Conservation (phyloP, 495 filamentous ascomycete genomes). For the Xylaria scruposa region DNA sequence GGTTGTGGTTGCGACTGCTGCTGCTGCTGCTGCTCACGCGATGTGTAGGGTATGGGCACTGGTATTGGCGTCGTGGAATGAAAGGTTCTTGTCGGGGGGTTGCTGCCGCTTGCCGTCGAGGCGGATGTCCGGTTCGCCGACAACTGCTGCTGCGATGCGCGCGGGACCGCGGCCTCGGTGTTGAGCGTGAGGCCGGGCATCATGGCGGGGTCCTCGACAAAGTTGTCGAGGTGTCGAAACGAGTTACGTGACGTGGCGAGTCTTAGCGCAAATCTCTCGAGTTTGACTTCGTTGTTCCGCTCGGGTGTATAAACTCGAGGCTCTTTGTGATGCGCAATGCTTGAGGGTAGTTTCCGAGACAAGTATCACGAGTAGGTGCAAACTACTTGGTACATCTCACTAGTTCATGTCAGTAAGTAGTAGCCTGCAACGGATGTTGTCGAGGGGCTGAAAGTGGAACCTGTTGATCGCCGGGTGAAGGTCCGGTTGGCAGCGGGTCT, state of each 20-base stretch:
- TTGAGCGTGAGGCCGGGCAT: slow-evolving; percentile 40
- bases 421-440: background rate
- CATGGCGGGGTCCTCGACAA: slow-evolving; percentile 20
- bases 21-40: slow-evolving; percentile 13
- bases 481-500: slow-evolving; percentile 17
- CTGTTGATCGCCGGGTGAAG: background rate
- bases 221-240: background rate
- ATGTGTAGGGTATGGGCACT: slow-evolving; percentile 18
- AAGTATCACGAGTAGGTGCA: background rate
- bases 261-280: background rate
- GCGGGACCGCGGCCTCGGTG: slow-evolving; percentile 28
- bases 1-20: slow-evolving; percentile 11
- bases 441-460: slow-evolving; percentile 12
- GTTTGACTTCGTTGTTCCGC: background rate
- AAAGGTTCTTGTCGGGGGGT: slow-evolving; percentile 10
- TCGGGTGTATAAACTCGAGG: background rate
- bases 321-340: background rate
- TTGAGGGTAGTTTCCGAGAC: background rate
- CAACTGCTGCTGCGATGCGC: slow-evolving; percentile 6
- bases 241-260: background rate
- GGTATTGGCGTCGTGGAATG: slow-evolving; percentile 28
- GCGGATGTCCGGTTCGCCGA: slow-evolving; percentile 4
- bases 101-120: slow-evolving; percentile 15
- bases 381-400: no score
- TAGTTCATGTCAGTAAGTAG: no score